phyloP scores from a whole-genome alignment of 139 green algal genomes.

The Micractinium conductrix region DNA sequence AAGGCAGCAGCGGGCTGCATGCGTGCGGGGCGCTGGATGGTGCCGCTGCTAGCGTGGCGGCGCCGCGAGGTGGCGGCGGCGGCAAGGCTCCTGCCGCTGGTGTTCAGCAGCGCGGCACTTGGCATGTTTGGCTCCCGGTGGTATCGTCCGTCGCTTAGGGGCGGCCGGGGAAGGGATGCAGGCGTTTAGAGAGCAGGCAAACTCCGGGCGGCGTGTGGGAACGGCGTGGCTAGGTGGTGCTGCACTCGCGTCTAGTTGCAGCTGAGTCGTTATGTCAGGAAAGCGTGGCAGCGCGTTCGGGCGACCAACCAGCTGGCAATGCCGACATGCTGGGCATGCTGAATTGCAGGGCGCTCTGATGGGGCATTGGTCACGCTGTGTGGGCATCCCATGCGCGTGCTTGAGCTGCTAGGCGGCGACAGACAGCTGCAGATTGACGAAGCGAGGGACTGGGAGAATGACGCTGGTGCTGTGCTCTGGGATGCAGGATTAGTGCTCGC shows the following conservation, averaged over 20 bases:
- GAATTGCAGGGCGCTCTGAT: neutral
- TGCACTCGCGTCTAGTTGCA: too few species aligned
- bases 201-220: too few species aligned
- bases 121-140: neutral
- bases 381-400: too few species aligned
- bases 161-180: too few species aligned
- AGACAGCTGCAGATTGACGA: neutral
- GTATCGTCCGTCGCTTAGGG: too few species aligned
- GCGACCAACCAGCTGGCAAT: neutral
- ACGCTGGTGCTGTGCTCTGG: conserved; percentile 49
- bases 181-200: too few species aligned
- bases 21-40: neutral
- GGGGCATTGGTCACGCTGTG: neutral
- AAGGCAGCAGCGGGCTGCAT: neutral
- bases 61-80: neutral
- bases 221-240: too few species aligned
- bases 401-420: neutral
- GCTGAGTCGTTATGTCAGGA: too few species aligned
- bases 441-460: conserved; percentile 13
- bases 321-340: neutral
- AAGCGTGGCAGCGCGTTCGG: too few species aligned
- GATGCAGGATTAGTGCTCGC: conserved; percentile 39
- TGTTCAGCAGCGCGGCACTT: too few species aligned
- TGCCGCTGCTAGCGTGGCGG: neutral
- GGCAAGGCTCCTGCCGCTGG: neutral